These are phyloP conservation scores for Zygosaccharomyces kombuchaensis DNA, from an alignment of 805 yeast genomes.

Conservation along the genomic window DNA sequence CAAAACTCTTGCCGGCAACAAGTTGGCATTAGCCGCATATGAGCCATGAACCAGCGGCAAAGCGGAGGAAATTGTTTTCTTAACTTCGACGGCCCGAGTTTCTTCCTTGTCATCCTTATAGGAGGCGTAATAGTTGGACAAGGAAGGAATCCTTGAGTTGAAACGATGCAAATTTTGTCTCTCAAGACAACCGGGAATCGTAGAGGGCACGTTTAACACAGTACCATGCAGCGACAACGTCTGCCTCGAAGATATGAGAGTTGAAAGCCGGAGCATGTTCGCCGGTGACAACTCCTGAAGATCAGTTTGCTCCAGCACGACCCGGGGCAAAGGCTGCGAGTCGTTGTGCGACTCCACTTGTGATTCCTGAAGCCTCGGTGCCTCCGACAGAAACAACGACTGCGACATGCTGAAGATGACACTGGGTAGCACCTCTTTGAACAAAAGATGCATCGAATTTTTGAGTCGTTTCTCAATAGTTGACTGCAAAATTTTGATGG, in stretches of 20 bases:
- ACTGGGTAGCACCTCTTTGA: constrained; percentile 34
- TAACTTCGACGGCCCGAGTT: constrained; percentile 7
- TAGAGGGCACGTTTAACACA: constrained; percentile 38
- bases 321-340: constrained; percentile 12
- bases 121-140: constrained; percentile 23
- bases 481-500: constrained; percentile 33
- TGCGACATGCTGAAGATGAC: constrained; percentile 35
- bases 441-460: constrained; percentile 32
- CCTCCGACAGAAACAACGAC: constrained; percentile 29
- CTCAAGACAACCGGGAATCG: constrained; percentile 34
- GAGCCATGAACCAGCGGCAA: constrained; percentile 6
- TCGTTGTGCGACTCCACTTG: not conserved
- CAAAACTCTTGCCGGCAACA: constrained; percentile 25
- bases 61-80: constrained; percentile 4
- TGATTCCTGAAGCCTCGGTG: constrained; percentile 4
- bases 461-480: constrained; percentile 35
- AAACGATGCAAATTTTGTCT: constrained; percentile 33
- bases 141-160: constrained; percentile 32
- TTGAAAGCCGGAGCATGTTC: constrained; percentile 60
- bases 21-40: constrained; percentile 15
- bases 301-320: constrained; percentile 28
- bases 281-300: constrained; percentile 53
- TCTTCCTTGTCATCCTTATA: constrained; percentile 7
- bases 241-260: constrained; percentile 69
- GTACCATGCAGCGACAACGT: constrained; percentile 71